Evolutionary conservation across 192 early-diverging fungal genomes (phyloP), one percentile per base, ranked within the genome.

Genomic region (Backusella parvicylindrica): DNA sequence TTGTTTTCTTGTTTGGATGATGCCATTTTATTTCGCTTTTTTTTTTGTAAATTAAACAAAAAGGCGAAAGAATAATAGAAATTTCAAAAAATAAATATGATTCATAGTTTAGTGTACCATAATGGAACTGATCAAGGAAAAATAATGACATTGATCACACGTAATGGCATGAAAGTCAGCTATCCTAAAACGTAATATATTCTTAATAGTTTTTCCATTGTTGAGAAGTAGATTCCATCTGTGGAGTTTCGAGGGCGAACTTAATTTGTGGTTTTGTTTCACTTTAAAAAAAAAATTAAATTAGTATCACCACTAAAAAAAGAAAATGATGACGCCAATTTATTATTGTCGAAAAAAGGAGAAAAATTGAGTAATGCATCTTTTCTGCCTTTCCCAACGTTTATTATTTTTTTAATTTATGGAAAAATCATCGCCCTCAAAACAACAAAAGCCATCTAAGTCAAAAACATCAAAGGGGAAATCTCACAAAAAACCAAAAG

Each of bases 91-190:
- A 67, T 35, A 16, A 38, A 37, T 37, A n/a, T 21, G 66, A 36
- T 68, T 68, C 38, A 68, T 68, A 16, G 65, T 21, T 65, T 37
- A 26, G 53, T 26, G 9, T 21, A 56, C 53, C 18, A 56, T 21
- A 56, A 26, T 13, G 8, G 53, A 26, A 56, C 8, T 26, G 53
- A 23, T 13, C 9, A 56, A 56, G 23, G 23, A 60, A 60, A 26
- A 56, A 68, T 1, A 68, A 33, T 68, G 66, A 68, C 66, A 68
- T 68, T 33, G 3, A 37, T 36, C 32, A 68, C 11, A 68, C 66
- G 66, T 68, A 68, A 68, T 68, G 66, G 1, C 9, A 23, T 36
- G 3, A 67, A 67, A 68, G 53, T 60, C 53, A 60, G 53, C 23
- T 13, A 60, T 28, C 23, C 9, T 2, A 60, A 60, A 60, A 60